phyloP scores from a whole-genome alignment of 345 rosid species.

The Crucihimalaya himalaica region DNA sequence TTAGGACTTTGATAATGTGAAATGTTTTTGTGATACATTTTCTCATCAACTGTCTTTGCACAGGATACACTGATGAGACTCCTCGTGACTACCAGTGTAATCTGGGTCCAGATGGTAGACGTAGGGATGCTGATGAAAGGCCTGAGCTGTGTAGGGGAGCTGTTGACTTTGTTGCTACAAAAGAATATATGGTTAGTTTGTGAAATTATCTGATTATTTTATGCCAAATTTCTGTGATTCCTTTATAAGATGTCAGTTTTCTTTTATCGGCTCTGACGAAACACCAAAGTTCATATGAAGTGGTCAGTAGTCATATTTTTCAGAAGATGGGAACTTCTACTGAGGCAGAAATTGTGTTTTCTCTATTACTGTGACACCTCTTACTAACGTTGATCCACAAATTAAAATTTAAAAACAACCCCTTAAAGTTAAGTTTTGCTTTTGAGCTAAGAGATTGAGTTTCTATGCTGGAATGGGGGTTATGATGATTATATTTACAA shows the following conservation, averaged over 20 bases:
- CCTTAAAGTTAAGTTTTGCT: background rate
- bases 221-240: background rate
- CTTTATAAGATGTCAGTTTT: conserved; percentile 3
- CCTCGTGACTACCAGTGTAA: conserved; percentile 89
- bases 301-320: background rate
- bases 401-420: background rate
- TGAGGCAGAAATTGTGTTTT: background rate
- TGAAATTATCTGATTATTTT: conserved; percentile 45
- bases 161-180: conserved; percentile 89
- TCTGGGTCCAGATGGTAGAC: conserved; percentile 91
- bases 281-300: background rate
- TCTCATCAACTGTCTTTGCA: conserved; percentile 23
- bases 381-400: background rate
- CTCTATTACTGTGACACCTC: background rate
- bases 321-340: background rate
- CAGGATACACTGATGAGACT: conserved; percentile 84
- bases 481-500: background rate
- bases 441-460: conserved; percentile 3
- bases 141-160: conserved; percentile 95
- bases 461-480: background rate
- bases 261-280: background rate
- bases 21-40: conserved; percentile 8
- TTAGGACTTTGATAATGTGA: background rate
- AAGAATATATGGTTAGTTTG: conserved; percentile 92
- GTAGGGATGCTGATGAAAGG: conserved; percentile 95